Base-by-base conservation (phyloP, 352 stramenopile species). In the Pythium dissimile region DNA sequence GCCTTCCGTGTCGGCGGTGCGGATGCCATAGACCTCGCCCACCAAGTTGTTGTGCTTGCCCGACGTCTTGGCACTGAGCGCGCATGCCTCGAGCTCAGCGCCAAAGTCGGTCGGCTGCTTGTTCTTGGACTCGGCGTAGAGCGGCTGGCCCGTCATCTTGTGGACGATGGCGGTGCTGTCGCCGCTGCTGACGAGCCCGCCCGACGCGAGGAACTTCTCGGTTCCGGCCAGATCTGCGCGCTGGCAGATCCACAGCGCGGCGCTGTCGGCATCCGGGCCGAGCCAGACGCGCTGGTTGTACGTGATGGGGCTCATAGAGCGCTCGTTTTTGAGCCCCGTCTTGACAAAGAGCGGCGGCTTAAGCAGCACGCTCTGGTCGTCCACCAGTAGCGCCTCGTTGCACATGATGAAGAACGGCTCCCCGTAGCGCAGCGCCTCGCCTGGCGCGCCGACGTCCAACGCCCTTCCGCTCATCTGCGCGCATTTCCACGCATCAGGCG, bases 241-340 rank as follows among this genome's bases (percentile, higher is more conserved):
- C 15, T 64, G 60, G 50, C 83, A 92, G 46, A 76, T 44, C 85
- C 85, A 94, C 28, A 94, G 67, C 32, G 85, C 82, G 2, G 70
- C 71, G 55, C 79, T 91, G 49, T 93, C 85, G 11, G 71, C 64
- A 15, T 84, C 80, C 10, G 73, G 45, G 37, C 72, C 78, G 31
- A 92, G 32, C 75, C 77, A 91, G 39, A 93, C 76, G 23, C 79
- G 80, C 62, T 93, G 85, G 50, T 91, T 86, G 64, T 90, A 92
- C 54, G 83, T 84, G 50, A 94, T 87, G n/a, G 85, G 81, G 30
- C 85, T 94, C 81, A 93, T 93, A 20, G 77, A 89, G 21, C 70
- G 66, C 53, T 94, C 85, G 6, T 67, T 88, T 66, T 94, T 94
- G 53, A 94, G 64, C 5, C 71, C 78, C 0, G 85, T 91, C 66